Base-by-base conservation (phyloP, 192 early-diverging fungal genomes). In the Phlyctochytrium bullatum region DNA sequence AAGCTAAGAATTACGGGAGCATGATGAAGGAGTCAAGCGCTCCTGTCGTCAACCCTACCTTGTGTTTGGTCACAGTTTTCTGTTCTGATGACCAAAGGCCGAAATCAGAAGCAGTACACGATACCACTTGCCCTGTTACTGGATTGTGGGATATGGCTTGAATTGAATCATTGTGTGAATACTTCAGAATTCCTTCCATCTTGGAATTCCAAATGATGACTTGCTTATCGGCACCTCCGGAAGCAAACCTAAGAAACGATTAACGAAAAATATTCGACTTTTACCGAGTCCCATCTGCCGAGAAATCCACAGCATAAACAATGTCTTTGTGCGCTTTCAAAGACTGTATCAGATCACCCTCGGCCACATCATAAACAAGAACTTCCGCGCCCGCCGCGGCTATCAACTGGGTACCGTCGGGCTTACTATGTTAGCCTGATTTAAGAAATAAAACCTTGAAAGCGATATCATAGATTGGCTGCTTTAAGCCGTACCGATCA, bases 141-240 rank as follows among this genome's bases (percentile, higher is more conserved):
- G 80, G 77, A 59, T 83, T 85, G 35, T 73, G 71, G 2, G 74
- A 66, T 2, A 86, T 40, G 25, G 75, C 40, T 61, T 86, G 84
- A 59, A 86, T 84, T 32, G 82, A 63, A 70, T 86, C 84, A 28
- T 59, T 71, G 61, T 86, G 84, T 4, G 80, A 78, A 63, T 85
- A 86, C 59, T 86, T 86, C 34, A 86, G 50, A 31, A 83, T 72
- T 1, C 80, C 82, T 47, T 86, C 80, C 34, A 76, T 63, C 36
- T 75, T 78, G 52, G 65, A 51, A 59, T 71, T 81, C 85, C 85
- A 87, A 1, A 87, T 86, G 34, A 87, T 75, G 35, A 87, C 85
- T 62, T 80, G 76, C 64, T 87, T 87, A 66, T 87, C 85, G 2
- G 83, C 81, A 12, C 83, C 83, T 0, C 83, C 85, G 17, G 83